Evolutionary conservation across 2,329 filamentous ascomycete genomes (phyloP).

Genomic region (Sporothrix brasiliensis): DNA sequence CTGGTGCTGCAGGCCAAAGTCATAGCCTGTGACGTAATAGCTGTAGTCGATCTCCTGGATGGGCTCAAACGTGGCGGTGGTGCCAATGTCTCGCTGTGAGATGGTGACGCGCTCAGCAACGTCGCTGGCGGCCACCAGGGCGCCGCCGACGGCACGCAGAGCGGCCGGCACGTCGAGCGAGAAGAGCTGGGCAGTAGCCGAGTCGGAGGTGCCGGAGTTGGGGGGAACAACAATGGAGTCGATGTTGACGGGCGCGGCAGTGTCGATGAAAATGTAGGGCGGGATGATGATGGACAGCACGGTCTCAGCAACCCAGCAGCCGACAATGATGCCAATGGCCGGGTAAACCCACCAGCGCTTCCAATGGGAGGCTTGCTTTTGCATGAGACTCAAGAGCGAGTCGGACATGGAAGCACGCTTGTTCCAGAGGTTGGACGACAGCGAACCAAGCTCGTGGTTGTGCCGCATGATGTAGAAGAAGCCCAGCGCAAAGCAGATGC

Average conservation of each 20-base stretch:
- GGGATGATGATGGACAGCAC: slow-evolving; percentile 33
- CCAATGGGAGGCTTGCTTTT: slow-evolving; percentile 29
- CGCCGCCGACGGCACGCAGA: slow-evolving; percentile 81
- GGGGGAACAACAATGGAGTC: slow-evolving; percentile 33
- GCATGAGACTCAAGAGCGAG: slow-evolving; percentile 32
- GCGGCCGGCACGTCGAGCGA: slow-evolving; percentile 59
- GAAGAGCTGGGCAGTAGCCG: slow-evolving; percentile 32
- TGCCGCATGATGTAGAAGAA: slow-evolving; percentile 36
- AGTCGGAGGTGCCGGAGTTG: slow-evolving; percentile 30
- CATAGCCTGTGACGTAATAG: slow-evolving; percentile 38
- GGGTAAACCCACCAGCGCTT: slow-evolving; percentile 34
- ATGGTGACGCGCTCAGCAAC: slow-evolving; percentile 27
- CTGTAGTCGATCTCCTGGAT: slow-evolving; percentile 38
- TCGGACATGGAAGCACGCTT: slow-evolving; percentile 34
- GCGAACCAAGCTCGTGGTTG: slow-evolving; percentile 32
- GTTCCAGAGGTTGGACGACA: slow-evolving; percentile 34
- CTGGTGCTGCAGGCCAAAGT: slow-evolving; percentile 40
- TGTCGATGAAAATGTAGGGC: slow-evolving; percentile 33
- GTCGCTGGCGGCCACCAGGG: slow-evolving; percentile 73
- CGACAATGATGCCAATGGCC: slow-evolving; percentile 32
- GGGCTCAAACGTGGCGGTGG: slow-evolving; percentile 34
- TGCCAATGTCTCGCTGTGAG: slow-evolving; percentile 32
- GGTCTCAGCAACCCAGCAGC: slow-evolving; percentile 33
- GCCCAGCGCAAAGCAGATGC: slow-evolving; percentile 34
- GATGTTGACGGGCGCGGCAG: slow-evolving; percentile 32